Base-by-base conservation (phyloP, 2,329 filamentous ascomycete species). In the Xylaria sp. region DNA sequence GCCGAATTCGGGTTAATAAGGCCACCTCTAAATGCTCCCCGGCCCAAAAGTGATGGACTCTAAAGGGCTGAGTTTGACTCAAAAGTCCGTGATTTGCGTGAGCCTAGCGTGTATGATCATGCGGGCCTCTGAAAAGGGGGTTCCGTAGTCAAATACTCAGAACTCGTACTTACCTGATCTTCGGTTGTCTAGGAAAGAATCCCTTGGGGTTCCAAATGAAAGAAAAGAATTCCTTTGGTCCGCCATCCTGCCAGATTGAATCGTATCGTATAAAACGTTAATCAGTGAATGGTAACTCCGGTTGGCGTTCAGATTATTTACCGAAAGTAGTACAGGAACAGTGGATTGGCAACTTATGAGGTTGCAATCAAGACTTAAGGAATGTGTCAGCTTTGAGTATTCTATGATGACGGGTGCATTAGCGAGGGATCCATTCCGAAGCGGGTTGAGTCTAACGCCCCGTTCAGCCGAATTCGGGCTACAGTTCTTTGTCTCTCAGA, bases 391-490 rank as follows among this genome's bases (percentile, higher is more conserved):
- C 47, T 54, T 56, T 59, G 44, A 50, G 38, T 39, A 7, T 21
- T 21, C 21, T n/a, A 17, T 13, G 40, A 52, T 47, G 48, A 39
- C 46, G 20, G 40, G 20, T 24, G 39, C 11, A 19, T 50, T 38
- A 21, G n/a, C 39, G 13, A 38, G 7, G 39, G 19, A 13, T n/a
- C 17, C 50, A 59, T 57, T 56, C 56, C 50, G 37, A 17, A 41
- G 17, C 5, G 2, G n/a, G 17, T 9, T 18, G 20, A 26, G 22
- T 8, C 26, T 7, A 16, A 18, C 16, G n/a, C 46, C n/a, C 11
- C 16, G 18, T 44, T 20, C 7, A 38, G 18, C 54, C 37, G 55
- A 51, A 58, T 56, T 50, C 50, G 49, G 49, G 26, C 24, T 24
- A 40, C n/a, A 16, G 16, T 9, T 26, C 55, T 60, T 60, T 60